Conservation (phyloP, 441 rosid genomes). For the Sinapis alba region DNA sequence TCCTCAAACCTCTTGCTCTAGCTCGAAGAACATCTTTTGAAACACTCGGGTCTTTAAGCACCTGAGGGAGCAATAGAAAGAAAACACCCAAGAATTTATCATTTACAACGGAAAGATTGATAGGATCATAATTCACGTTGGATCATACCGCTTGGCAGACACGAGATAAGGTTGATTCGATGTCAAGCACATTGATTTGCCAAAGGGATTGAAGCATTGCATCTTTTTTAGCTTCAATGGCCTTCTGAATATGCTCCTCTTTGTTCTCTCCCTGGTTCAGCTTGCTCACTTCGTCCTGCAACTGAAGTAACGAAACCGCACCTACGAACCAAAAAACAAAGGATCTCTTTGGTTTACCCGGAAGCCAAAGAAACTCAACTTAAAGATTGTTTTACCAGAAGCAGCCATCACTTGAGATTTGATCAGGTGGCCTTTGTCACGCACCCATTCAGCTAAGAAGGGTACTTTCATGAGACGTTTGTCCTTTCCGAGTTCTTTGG, state of each 20-base stretch:
- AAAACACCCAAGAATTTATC: background rate
- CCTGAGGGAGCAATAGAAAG: slow-evolving; percentile 27
- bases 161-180: slow-evolving; percentile 83
- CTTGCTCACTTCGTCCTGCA: slow-evolving; percentile 84
- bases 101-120: background rate
- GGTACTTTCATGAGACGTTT: slow-evolving; percentile 88
- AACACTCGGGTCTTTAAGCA: slow-evolving; percentile 40
- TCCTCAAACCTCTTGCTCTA: slow-evolving; percentile 71
- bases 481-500: slow-evolving; percentile 88
- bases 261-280: slow-evolving; percentile 60
- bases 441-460: slow-evolving; percentile 94
- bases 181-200: slow-evolving; percentile 89
- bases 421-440: slow-evolving; percentile 87
- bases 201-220: slow-evolving; percentile 92
- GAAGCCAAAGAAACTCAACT: background rate
- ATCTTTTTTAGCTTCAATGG: slow-evolving; percentile 73
- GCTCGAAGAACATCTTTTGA: slow-evolving; percentile 59
- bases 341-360: background rate
- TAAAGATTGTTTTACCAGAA: slow-evolving; percentile 53
- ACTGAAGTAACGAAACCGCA: slow-evolving; percentile 80
- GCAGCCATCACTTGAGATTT: slow-evolving; percentile 98
- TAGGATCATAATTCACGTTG: background rate
- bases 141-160: slow-evolving; percentile 79
- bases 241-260: slow-evolving; percentile 73
- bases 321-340: slow-evolving; percentile 42